These are phyloP conservation scores for Trichaptum fuscoviolaceum DNA, from an alignment of 768 basidiomycete species.

Conservation along the genomic window DNA sequence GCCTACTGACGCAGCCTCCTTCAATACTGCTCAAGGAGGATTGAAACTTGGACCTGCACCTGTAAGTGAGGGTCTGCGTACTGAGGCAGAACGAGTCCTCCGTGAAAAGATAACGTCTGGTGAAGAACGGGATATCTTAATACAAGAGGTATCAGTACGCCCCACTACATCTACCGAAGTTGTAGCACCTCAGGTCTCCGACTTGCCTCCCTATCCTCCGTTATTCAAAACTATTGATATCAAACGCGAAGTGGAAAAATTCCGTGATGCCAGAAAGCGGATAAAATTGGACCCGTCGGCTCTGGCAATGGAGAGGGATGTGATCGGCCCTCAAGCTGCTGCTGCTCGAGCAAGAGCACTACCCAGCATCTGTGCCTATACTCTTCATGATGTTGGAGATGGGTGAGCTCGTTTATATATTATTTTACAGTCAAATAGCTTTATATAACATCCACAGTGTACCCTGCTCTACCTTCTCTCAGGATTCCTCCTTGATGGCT, in stretches of 20 bases:
- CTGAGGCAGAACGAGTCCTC: slow-evolving; percentile 74
- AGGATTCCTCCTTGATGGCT: slow-evolving; percentile 88
- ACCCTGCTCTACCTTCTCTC: slow-evolving; percentile 84
- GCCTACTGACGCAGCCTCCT: slow-evolving; percentile 56
- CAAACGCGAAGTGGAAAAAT: slow-evolving; percentile 82
- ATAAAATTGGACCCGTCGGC: slow-evolving; percentile 82
- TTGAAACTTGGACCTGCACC: slow-evolving; percentile 85
- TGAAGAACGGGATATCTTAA: slow-evolving; percentile 53
- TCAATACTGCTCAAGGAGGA: slow-evolving; percentile 69
- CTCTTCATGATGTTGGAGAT: slow-evolving; percentile 91
- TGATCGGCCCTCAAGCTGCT: slow-evolving; percentile 52
- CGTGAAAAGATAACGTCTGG: slow-evolving; percentile 79
- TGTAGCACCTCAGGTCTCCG: slow-evolving; percentile 58
- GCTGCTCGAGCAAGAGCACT: slow-evolving; percentile 59
- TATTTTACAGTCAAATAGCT: no score
- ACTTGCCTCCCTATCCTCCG: slow-evolving; percentile 76
- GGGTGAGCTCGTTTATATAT: slow-evolving; percentile 50
- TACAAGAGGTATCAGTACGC: slow-evolving; percentile 57
- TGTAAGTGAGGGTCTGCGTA: slow-evolving; percentile 70
- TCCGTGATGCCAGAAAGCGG: slow-evolving; percentile 86
- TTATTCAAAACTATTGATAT: slow-evolving; percentile 84
- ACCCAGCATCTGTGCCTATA: slow-evolving; percentile 94
- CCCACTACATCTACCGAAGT: slow-evolving; percentile 49
- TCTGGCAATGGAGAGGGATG: slow-evolving; percentile 47
- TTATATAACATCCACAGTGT: slow-evolving; percentile 39